phyloP scores from a whole-genome alignment of 306 rosid species.

The Myrica gale region DNA sequence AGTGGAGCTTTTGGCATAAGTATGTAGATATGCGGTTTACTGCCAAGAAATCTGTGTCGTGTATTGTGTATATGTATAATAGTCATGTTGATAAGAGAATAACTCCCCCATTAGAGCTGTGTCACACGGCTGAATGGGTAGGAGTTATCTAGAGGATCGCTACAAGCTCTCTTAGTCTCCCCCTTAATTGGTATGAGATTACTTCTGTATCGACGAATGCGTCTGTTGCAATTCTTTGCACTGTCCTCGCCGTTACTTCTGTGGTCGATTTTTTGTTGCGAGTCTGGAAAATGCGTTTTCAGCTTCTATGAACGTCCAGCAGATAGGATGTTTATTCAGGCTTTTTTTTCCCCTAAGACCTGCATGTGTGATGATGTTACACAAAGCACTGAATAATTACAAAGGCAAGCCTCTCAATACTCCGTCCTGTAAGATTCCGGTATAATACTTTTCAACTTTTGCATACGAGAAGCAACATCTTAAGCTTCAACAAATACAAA shows the following conservation, averaged over 20 bases:
- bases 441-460: too few species aligned
- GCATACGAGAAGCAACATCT: too few species aligned
- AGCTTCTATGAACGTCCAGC: background rate
- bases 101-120: background rate
- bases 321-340: too few species aligned
- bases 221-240: too few species aligned
- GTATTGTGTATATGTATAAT: background rate
- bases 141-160: too few species aligned
- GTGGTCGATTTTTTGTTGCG: too few species aligned
- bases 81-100: background rate
- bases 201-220: background rate
- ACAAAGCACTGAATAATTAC: background rate
- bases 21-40: background rate
- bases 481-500: background rate
- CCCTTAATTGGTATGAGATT: background rate
- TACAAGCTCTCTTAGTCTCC: background rate
- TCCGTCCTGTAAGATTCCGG: background rate
- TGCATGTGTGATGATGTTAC: background rate
- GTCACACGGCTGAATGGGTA: too few species aligned
- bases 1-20: background rate
- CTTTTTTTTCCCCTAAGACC: too few species aligned
- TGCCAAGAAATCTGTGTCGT: background rate
- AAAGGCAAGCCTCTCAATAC: background rate
- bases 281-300: too few species aligned
- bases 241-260: too few species aligned